phyloP scores from a whole-genome alignment of 139 green algal genomes.

The Picochlorum sp. region DNA sequence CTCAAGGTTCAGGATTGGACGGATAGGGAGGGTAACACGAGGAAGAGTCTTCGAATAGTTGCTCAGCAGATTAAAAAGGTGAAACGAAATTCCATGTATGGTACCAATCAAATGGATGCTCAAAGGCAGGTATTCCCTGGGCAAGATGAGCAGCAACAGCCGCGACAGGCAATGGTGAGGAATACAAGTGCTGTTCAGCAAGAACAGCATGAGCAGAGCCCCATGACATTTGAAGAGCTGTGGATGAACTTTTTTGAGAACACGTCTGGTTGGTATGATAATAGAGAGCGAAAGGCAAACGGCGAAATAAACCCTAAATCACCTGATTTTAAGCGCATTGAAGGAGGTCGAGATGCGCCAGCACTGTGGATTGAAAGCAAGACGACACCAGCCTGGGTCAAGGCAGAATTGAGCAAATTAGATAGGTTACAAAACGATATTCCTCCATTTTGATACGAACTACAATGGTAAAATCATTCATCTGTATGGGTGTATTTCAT shows the following conservation, averaged over 20 bases:
- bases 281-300: conserved; percentile 4
- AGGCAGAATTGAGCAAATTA: conserved; percentile 14
- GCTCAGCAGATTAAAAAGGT: conserved; percentile 56
- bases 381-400: conserved; percentile 18
- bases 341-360: conserved; percentile 15
- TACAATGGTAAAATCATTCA: background rate
- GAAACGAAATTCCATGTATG: background rate
- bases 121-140: background rate
- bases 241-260: conserved; percentile 20
- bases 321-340: conserved; percentile 18
- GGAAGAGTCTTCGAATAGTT: conserved; percentile 27
- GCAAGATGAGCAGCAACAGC: background rate
- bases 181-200: conserved; percentile 2
- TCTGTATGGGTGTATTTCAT: too few relatives aligned
- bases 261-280: conserved; percentile 12
- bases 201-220: too few relatives aligned
- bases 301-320: conserved; percentile 15
- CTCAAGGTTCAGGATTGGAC: conserved; percentile 23
- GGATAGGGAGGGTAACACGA: conserved; percentile 5
- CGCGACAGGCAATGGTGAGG: background rate
- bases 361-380: conserved; percentile 23
- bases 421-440: conserved; percentile 4
- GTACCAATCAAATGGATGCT: background rate
- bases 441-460: conserved; percentile 8
- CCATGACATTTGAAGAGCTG: conserved; percentile 11